Percentiles rank a stretch among this genome's conserved stretches.
phyloP scores from a whole-genome alignment of 2,329 filamentous ascomycete species.

The Hypoxylon sp. region DNA sequence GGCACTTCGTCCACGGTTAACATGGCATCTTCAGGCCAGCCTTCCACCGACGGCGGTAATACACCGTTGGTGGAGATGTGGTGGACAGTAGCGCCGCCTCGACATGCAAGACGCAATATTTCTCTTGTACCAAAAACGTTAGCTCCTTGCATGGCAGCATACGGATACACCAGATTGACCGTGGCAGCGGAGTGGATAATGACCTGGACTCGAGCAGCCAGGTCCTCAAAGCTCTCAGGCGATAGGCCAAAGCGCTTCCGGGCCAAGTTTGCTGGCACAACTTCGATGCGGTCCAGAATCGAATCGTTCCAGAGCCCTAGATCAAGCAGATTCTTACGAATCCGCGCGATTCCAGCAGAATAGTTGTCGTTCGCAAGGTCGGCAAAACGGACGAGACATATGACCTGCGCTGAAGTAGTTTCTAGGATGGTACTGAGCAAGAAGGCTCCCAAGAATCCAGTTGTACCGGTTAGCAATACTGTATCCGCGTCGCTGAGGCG shows the following conservation, averaged over 20 bases:
- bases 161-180: conserved; percentile 85
- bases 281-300: conserved; percentile 81
- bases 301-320: conserved; percentile 81
- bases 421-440: conserved; percentile 76
- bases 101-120: conserved; percentile 76
- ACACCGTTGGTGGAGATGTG: conserved; percentile 87
- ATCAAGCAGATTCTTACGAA: conserved; percentile 82
- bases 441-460: conserved; percentile 82
- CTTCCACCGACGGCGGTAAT: conserved; percentile 74
- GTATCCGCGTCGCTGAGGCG: conserved; percentile 75
- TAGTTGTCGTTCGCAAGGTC: conserved; percentile 74
- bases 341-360: conserved; percentile 76
- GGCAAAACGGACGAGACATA: conserved; percentile 79
- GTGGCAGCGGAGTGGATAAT: conserved; percentile 83
- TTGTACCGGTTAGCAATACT: conserved; percentile 79
- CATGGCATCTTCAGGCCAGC: conserved; percentile 78
- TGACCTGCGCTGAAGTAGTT: conserved; percentile 74
- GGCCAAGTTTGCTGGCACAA: conserved; percentile 79
- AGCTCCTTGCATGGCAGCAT: conserved; percentile 78
- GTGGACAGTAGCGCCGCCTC: conserved; percentile 77
- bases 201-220: conserved; percentile 75
- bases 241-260: conserved; percentile 76
- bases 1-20: conserved; percentile 76
- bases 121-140: conserved; percentile 86
- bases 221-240: conserved; percentile 72